These are phyloP conservation scores for Malus hybrid DNA, from an alignment of 331 rosid species.

Conservation along the genomic window DNA sequence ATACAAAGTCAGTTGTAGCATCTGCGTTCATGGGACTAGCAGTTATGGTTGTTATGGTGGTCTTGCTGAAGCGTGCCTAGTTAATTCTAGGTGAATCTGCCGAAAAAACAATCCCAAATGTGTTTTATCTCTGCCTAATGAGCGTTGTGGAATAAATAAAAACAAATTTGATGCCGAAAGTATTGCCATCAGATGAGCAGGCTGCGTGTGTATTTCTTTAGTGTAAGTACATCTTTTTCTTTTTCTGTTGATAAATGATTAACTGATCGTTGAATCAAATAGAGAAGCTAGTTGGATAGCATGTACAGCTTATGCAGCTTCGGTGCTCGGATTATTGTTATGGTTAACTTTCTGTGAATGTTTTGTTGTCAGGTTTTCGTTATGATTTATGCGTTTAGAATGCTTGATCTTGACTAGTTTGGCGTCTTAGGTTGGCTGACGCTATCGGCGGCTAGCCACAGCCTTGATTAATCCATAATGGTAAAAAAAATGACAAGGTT, in stretches of 20 bases:
- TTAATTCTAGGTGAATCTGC: constrained; percentile 18
- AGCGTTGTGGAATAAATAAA: neutral
- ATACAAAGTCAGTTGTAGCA: constrained; percentile 11
- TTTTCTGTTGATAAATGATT: neutral
- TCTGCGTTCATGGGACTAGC: constrained; percentile 60
- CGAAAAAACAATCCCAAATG: constrained; percentile 17
- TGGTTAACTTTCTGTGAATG: neutral
- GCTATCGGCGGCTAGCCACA: no score
- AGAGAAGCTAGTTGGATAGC: neutral
- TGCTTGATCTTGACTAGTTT: neutral
- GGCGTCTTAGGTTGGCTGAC: no score
- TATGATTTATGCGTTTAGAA: neutral
- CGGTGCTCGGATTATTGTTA: neutral
- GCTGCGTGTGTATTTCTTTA: neutral
- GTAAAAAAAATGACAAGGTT: no score
- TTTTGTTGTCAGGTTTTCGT: neutral
- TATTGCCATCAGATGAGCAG: neutral
- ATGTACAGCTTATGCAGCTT: neutral
- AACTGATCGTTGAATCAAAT: neutral
- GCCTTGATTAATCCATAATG: no score
- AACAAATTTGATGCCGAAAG: neutral
- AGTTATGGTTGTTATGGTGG: constrained; percentile 45
- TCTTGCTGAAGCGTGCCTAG: constrained; percentile 53
- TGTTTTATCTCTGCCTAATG: neutral
- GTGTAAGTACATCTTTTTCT: neutral